Evolutionary conservation across 1,139 yeast genomes (phyloP).

Genomic region (Dujonia santamariae): DNA sequence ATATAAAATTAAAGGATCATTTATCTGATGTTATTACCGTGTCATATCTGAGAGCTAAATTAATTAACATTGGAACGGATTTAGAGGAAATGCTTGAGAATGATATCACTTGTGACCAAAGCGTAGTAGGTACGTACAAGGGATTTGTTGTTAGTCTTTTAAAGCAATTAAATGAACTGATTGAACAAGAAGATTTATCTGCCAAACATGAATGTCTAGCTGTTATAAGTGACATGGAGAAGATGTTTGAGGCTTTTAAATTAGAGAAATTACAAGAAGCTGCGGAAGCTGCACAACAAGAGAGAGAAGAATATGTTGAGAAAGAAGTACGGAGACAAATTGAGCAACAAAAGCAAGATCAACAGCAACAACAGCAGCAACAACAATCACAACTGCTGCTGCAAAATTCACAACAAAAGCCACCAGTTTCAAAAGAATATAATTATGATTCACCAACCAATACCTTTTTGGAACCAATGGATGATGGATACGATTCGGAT

Average conservation of each 20-base stretch:
- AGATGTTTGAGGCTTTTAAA: slow-evolving; percentile 54
- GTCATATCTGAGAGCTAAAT: slow-evolving; percentile 53
- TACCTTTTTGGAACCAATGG: slow-evolving; percentile 1
- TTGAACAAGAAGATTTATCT: slow-evolving; percentile 46
- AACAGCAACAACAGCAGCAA: slow-evolving; percentile 9
- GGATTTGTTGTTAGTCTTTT: slow-evolving; percentile 49
- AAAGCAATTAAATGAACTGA: slow-evolving; percentile 49
- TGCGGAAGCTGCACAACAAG: slow-evolving; percentile 9
- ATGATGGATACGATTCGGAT: slow-evolving; percentile 25
- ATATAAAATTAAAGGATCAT: slow-evolving; percentile 46
- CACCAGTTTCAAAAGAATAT: background rate
- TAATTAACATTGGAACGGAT: slow-evolving; percentile 54
- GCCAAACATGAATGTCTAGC: slow-evolving; percentile 58
- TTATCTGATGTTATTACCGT: slow-evolving; percentile 50
- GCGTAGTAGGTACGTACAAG: slow-evolving; percentile 49
- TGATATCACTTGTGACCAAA: slow-evolving; percentile 32
- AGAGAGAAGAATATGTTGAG: slow-evolving; percentile 5
- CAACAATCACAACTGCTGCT: background rate
- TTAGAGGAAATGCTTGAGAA: slow-evolving; percentile 39
- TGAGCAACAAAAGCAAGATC: slow-evolving; percentile 16
- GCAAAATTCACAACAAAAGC: slow-evolving; percentile 5
- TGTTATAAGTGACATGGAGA: slow-evolving; percentile 58
- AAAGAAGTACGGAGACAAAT: background rate
- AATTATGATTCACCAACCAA: slow-evolving; percentile 1
- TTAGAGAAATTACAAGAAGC: slow-evolving; percentile 29